Evolutionary conservation across 306 rosid species (phyloP), one percentile per base, ranked within the genome.

Genomic region (Vigna reflexopilosa): DNA sequence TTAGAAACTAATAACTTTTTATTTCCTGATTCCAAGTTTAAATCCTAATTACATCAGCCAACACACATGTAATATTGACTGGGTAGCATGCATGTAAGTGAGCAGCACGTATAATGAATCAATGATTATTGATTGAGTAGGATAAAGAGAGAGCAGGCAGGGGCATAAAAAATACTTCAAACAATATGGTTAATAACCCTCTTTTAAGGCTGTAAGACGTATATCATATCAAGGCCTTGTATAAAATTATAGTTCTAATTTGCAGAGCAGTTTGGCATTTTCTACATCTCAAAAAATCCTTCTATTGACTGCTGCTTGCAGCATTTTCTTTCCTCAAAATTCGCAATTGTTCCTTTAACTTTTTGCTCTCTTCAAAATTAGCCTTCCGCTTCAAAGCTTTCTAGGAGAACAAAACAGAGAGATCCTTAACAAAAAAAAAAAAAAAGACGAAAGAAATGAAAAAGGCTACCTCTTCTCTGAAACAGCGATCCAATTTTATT

Each of bases 381-480:
- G 89, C 97, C 87, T 94, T 94, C 57, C 97, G 91, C 91, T 92
- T 94, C 78, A 90, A n/a, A 50, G 95, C 95, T 94, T 92, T 94
- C 97, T 94, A 88, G 77, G 45, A 3, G 74, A 70, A 58, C 75
- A 17, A 72, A 15, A 72, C 28, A 56, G n/a, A 7, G 48, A 40
- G 47, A 79, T 7, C 55, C 26, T 38, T 62, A 30, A 15, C 71
- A 50, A 2, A 12, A 26, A 55, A 11, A 32, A 20, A 69, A 7
- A 10, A 19, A 54, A 20, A 8, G 13, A 15, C 0, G 4, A 64
- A 28, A 34, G 10, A 26, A 15, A 10, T 3, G 49, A 74, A 70
- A 55, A 74, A 70, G 57, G 61, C 92, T 88, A 92, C 98, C 83
- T 94, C 98, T 81, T 88, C 83, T 78, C 97, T 87, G 73, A 94